Percentiles rank a stretch among this genome's conserved stretches.
Evolutionary conservation across 75 land plant genomes (phyloP).

Genomic region (Selaginella tamariscina): DNA sequence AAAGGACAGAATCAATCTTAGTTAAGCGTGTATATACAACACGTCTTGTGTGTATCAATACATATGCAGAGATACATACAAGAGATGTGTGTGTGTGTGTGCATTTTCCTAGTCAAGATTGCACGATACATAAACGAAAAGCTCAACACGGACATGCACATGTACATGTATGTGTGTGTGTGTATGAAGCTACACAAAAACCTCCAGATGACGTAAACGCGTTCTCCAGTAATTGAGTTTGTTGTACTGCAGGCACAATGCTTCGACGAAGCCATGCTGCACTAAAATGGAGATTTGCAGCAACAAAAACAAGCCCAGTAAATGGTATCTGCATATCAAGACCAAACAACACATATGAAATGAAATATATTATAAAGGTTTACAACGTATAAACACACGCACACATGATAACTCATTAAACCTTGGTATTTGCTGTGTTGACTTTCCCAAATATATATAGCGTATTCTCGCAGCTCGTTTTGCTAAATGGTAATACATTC

Average conservation of each 20-base stretch:
- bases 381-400: not conserved
- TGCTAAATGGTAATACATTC: slow-evolving; percentile 85
- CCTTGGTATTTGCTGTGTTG: slow-evolving; percentile 36
- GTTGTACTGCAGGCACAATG: slow-evolving; percentile 58
- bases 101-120: too few species aligned
- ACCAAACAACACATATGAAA: not conserved
- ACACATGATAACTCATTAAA: not conserved
- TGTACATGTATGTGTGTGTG: not conserved
- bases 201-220: slow-evolving; percentile 42
- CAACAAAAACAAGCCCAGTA: slow-evolving; percentile 86
- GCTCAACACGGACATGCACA: not conserved
- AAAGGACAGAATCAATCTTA: not conserved
- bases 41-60: too few species aligned
- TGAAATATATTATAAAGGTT: not conserved
- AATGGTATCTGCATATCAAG: slow-evolving; percentile 61
- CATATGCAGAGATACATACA: too few species aligned
- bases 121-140: not conserved
- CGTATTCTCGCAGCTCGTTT: slow-evolving; percentile 89
- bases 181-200: not conserved
- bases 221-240: slow-evolving; percentile 27
- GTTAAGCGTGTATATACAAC: too few species aligned
- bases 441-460: slow-evolving; percentile 83
- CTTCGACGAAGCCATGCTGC: slow-evolving; percentile 71
- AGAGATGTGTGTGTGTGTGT: too few species aligned
- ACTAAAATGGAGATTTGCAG: slow-evolving; percentile 84